Conservation (phyloP, 768 basidiomycete species). For the Cytidiella melzeri region DNA sequence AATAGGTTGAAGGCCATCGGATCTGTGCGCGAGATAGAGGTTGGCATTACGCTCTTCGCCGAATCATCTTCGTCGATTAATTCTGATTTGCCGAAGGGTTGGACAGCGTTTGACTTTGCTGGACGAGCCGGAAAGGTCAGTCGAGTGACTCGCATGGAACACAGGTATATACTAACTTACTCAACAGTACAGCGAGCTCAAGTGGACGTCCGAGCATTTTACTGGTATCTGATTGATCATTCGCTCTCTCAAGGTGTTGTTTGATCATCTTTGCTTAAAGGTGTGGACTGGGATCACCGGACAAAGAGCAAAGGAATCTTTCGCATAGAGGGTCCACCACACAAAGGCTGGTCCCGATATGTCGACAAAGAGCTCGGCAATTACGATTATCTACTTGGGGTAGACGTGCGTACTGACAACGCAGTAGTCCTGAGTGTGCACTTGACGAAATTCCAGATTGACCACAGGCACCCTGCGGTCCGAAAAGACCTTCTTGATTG, state of each 20-base stretch:
- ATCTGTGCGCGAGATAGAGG: constrained; percentile 60
- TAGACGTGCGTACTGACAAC: constrained; percentile 43
- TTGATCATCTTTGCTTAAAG: constrained; percentile 28
- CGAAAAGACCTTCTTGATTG: constrained; percentile 67
- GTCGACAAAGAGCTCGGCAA: constrained; percentile 86
- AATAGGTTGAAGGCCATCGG: constrained; percentile 62
- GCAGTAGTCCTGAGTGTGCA: neutral
- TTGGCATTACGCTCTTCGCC: constrained; percentile 22
- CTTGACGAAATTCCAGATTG: constrained; percentile 44
- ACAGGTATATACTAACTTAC: neutral
- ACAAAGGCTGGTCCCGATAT: constrained; percentile 74
- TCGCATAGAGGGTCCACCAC: constrained; percentile 58
- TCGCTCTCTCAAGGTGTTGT: neutral
- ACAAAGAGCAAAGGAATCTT: constrained; percentile 60
- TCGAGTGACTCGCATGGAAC: constrained; percentile 18
- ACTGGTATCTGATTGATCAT: constrained; percentile 45
- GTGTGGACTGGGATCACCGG: constrained; percentile 79
- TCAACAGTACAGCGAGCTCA: constrained; percentile 59
- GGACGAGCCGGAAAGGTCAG: constrained; percentile 65
- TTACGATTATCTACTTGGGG: constrained; percentile 77
- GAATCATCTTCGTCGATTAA: neutral
- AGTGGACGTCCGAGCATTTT: constrained; percentile 77
- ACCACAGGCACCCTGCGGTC: constrained; percentile 79
- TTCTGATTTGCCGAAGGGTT: constrained; percentile 36
- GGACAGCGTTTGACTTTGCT: constrained; percentile 85